Evolutionary conservation across 352 stramenopile species (phyloP).

Genomic region (Phytopythium aichiense): DNA sequence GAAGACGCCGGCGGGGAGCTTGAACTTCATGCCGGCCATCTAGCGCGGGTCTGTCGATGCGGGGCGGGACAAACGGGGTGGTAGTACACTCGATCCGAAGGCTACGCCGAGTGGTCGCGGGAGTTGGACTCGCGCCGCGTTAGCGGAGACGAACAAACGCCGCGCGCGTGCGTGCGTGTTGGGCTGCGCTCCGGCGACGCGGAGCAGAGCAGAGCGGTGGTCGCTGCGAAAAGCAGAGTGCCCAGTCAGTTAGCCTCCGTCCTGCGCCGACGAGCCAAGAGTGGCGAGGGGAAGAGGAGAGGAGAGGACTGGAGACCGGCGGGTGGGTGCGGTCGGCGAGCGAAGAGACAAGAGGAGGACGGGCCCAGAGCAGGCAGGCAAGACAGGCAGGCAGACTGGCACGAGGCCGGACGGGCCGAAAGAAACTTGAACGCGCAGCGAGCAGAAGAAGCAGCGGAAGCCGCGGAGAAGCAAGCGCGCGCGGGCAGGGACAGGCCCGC

Average conservation of each 20-base stretch:
- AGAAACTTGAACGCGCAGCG: conserved; percentile 2
- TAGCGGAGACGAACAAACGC: not conserved
- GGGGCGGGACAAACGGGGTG: no score
- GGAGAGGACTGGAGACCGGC: not conserved
- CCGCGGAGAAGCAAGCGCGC: not conserved
- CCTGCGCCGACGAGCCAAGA: no score
- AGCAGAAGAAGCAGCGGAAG: not conserved
- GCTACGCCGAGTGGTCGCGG: not conserved
- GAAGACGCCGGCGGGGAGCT: conserved; percentile 21
- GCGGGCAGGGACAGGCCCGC: not conserved
- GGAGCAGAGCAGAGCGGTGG: not conserved
- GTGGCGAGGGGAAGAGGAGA: no score
- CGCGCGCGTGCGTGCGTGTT: not conserved
- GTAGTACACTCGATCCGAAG: not conserved
- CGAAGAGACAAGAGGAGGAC: conserved; percentile 1
- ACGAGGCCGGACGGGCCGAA: not conserved
- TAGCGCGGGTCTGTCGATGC: not conserved
- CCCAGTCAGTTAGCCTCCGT: not conserved
- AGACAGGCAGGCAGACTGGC: not conserved
- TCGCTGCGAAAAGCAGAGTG: not conserved
- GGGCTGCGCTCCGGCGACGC: no score
- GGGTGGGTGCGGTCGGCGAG: not conserved
- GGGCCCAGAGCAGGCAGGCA: no score
- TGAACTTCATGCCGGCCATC: conserved; percentile 13
- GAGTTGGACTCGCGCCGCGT: not conserved